Percentiles rank a stretch among this genome's conserved stretches.
phyloP scores from a whole-genome alignment of 441 rosid species.

The Capsella rubella region DNA sequence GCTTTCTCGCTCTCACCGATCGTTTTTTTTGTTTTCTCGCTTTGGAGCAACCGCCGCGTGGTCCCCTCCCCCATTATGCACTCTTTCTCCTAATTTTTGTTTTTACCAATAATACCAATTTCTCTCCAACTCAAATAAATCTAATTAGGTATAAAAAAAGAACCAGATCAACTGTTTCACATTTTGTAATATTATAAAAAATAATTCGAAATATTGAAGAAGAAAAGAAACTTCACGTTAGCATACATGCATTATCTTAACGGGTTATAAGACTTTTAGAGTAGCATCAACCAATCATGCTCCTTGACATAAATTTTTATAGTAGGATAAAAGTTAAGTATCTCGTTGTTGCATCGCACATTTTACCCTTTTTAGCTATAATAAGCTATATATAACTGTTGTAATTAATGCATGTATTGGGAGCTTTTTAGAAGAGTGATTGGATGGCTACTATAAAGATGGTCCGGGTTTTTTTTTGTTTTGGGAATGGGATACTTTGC shows the following conservation, averaged over 20 bases:
- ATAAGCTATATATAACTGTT: background rate
- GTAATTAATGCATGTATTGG: background rate
- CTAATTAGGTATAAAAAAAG: background rate
- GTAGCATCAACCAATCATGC: slow-evolving; percentile 30
- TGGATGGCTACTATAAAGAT: too few species aligned
- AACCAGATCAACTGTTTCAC: slow-evolving; percentile 2
- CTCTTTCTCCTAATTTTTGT: slow-evolving; percentile 23
- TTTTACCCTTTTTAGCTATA: background rate
- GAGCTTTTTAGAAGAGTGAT: too few species aligned
- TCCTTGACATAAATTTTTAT: slow-evolving; percentile 6
- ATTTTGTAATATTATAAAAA: background rate
- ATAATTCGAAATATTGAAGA: background rate
- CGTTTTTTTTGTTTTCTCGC: slow-evolving; percentile 6
- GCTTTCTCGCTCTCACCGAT: slow-evolving; percentile 42
- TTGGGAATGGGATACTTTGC: too few species aligned
- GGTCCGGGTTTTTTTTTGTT: too few species aligned
- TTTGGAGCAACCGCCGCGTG: slow-evolving; percentile 37
- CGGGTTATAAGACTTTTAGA: background rate
- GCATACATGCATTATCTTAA: slow-evolving; percentile 4
- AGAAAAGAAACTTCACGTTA: background rate
- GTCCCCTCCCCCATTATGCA: slow-evolving; percentile 21
- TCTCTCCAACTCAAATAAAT: background rate
- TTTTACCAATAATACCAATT: background rate
- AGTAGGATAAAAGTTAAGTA: background rate
- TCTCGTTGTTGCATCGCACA: slow-evolving; percentile 19